Conservation (phyloP, 1,284 basidiomycete genomes). For the Melampsora americana region DNA sequence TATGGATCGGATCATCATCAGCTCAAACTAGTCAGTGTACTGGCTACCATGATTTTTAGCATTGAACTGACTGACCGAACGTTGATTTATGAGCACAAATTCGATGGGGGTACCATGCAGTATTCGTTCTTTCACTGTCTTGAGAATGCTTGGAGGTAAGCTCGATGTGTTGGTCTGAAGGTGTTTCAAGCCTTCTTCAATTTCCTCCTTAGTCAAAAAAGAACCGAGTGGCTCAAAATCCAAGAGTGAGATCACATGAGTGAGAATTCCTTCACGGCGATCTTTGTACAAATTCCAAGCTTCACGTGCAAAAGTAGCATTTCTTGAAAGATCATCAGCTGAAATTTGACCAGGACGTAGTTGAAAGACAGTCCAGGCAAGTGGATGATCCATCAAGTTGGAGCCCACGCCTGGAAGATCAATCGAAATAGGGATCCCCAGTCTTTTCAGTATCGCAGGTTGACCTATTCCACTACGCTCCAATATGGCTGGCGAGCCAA, state of each 20-base stretch:
- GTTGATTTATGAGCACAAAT: conserved; percentile 25
- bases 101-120: conserved; percentile 17
- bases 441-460: conserved; percentile 30
- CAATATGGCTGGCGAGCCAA: conserved; percentile 51
- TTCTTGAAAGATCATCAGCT: conserved; percentile 28
- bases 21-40: neutral
- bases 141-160: conserved; percentile 7
- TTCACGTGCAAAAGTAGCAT: conserved; percentile 22
- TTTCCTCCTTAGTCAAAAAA: conserved; percentile 16
- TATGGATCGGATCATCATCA: neutral
- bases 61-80: conserved; percentile 16
- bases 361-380: conserved; percentile 12
- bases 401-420: conserved; percentile 47
- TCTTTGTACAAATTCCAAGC: conserved; percentile 15
- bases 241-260: conserved; percentile 25
- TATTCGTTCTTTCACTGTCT: conserved; percentile 6
- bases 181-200: conserved; percentile 23
- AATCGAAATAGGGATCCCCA: conserved; percentile 44
- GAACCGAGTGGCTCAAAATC: conserved; percentile 30
- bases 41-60: neutral
- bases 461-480: conserved; percentile 51
- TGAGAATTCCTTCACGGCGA: conserved; percentile 8
- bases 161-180: conserved; percentile 7
- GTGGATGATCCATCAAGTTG: conserved; percentile 47
- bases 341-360: conserved; percentile 23